These are phyloP conservation scores for Lactifluus hygrophoroides DNA, from an alignment of 768 basidiomycete genomes.

Conservation along the genomic window DNA sequence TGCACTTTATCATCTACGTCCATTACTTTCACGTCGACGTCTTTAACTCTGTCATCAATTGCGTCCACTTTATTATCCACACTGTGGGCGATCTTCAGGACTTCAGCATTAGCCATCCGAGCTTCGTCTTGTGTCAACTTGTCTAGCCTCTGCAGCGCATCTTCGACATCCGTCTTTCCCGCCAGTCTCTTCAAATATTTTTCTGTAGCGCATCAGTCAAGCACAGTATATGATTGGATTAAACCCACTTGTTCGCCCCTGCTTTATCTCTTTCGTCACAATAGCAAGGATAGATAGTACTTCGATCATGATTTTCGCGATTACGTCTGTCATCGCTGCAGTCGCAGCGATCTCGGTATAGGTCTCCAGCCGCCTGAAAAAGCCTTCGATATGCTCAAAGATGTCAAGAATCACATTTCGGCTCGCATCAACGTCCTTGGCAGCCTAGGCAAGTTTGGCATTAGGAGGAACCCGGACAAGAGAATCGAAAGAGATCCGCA, in stretches of 20 bases:
- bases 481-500: not conserved
- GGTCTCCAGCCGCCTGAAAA: not conserved
- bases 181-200: not conserved
- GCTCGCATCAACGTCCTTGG: too few relatives aligned
- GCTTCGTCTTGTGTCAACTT: not conserved
- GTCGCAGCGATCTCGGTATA: not conserved
- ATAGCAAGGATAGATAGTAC: not conserved
- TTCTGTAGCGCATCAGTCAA: not conserved
- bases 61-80: too few relatives aligned
- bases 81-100: too few relatives aligned
- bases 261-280: not conserved
- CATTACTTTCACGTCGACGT: too few relatives aligned
- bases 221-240: too few relatives aligned
- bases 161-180: not conserved
- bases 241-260: not conserved
- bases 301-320: not conserved
- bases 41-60: too few relatives aligned
- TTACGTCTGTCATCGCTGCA: not conserved
- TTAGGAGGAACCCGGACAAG: not conserved
- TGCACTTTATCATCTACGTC: too few relatives aligned
- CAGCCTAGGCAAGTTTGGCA: not conserved
- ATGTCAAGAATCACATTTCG: not conserved
- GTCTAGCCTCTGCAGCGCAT: not conserved
- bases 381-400: not conserved
- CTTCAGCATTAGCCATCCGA: too few relatives aligned